Conservation (phyloP, 305 asterid species). For the Coffea humblotiana region DNA sequence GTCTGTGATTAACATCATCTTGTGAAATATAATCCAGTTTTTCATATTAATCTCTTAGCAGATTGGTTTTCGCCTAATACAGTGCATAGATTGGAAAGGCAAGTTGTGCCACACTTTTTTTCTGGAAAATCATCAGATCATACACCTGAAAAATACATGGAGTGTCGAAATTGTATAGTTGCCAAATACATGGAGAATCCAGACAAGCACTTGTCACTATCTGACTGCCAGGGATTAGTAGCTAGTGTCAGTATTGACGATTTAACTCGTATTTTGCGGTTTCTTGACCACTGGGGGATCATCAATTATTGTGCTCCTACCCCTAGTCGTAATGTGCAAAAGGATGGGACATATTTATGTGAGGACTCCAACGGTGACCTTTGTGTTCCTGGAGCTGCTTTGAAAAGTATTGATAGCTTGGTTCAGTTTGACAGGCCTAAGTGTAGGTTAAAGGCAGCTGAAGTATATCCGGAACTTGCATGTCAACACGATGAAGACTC, state of each 20-base stretch:
- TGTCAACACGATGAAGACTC: constrained; percentile 42
- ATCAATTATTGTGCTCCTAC: constrained; percentile 86
- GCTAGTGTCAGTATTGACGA: constrained; percentile 69
- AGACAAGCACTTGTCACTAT: constrained; percentile 59
- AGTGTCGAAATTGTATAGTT: constrained; percentile 76
- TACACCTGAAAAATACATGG: constrained; percentile 93
- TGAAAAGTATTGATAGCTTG: constrained; percentile 87
- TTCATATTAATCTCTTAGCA: constrained; percentile 34
- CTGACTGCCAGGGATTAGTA: constrained; percentile 73
- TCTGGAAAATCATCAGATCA: constrained; percentile 81
- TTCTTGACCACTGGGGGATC: constrained; percentile 98
- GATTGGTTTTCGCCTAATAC: constrained; percentile 94
- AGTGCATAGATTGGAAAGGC: constrained; percentile 97
- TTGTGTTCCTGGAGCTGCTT: constrained; percentile 76
- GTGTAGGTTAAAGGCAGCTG: constrained; percentile 70
- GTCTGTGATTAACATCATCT: background rate
- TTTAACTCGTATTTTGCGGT: constrained; percentile 73
- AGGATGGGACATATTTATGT: constrained; percentile 57
- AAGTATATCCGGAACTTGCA: constrained; percentile 74
- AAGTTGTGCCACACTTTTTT: constrained; percentile 98
- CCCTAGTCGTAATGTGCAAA: constrained; percentile 46
- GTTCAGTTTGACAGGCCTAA: constrained; percentile 88
- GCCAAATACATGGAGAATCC: constrained; percentile 94
- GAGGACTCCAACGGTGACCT: constrained; percentile 83
- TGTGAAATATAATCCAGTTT: background rate